Percentiles rank a stretch among this genome's conserved stretches.
These are phyloP conservation scores for Cladophialophora psammophila DNA, from an alignment of 2,329 filamentous ascomycete genomes.

Conservation along the genomic window DNA sequence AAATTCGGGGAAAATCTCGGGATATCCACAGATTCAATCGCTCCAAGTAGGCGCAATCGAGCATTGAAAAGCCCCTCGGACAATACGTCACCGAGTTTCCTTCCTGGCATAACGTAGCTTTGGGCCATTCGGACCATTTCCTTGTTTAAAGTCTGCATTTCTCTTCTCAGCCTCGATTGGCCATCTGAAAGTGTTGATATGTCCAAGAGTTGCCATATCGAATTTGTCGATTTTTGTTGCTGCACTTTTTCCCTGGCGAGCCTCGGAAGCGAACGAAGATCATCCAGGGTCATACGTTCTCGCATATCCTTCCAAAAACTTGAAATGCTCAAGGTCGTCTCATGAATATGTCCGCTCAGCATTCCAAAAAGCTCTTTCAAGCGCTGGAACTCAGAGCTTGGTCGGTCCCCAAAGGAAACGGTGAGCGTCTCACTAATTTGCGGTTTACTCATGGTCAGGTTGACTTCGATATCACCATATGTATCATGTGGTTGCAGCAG, in stretches of 20 bases:
- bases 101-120: slow-evolving; percentile 5
- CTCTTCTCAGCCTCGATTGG: neutral
- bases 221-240: neutral
- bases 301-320: neutral
- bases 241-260: neutral
- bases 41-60: slow-evolving; percentile 4
- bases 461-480: slow-evolving; percentile 58
- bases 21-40: slow-evolving; percentile 1
- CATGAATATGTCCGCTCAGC: slow-evolving; percentile 46
- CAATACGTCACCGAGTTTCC: slow-evolving; percentile 3
- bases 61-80: slow-evolving; percentile 9
- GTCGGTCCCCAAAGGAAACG: slow-evolving; percentile 53
- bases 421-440: slow-evolving; percentile 47
- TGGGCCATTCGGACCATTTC: slow-evolving; percentile 3
- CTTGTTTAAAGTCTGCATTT: slow-evolving; percentile 3
- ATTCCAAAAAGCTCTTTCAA: slow-evolving; percentile 53
- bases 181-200: neutral
- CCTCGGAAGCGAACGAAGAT: neutral
- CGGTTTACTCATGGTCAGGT: slow-evolving; percentile 50
- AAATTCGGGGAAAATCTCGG: neutral
- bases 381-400: slow-evolving; percentile 55
- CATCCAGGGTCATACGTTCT: neutral
- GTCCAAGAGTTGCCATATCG: neutral
- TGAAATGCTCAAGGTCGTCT: neutral
- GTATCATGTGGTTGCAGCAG: slow-evolving; percentile 59